These are phyloP conservation scores for Cyphellophora attinorum DNA, from an alignment of 2,329 filamentous ascomycete genomes.

Conservation along the genomic window DNA sequence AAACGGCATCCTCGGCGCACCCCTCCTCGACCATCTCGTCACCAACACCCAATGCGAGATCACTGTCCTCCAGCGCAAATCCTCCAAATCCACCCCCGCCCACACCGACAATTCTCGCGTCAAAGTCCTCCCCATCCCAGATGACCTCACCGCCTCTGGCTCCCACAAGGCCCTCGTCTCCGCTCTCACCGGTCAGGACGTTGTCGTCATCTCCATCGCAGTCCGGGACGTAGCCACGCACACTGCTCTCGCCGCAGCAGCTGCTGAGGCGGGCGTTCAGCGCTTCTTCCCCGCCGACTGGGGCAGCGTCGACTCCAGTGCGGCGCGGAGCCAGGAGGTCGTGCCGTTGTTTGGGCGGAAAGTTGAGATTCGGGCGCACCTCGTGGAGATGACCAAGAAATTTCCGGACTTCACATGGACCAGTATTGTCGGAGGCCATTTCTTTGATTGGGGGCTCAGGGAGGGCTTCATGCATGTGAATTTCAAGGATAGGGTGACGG, in stretches of 20 bases:
- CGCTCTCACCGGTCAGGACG: slow-evolving; percentile 5
- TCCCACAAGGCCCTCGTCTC: slow-evolving; percentile 4
- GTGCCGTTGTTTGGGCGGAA: no score
- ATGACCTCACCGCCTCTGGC: slow-evolving; percentile 4
- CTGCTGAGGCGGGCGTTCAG: slow-evolving; percentile 5
- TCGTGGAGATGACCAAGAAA: no score
- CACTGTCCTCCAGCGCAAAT: slow-evolving; percentile 4
- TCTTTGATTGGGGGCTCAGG: no score
- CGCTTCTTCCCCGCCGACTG: slow-evolving; percentile 10
- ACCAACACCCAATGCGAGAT: slow-evolving; percentile 1
- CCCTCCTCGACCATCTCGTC: slow-evolving; percentile 5
- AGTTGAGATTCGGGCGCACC: no score
- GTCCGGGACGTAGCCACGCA: slow-evolving; percentile 4
- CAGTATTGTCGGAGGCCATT: no score
- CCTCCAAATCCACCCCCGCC: slow-evolving; percentile 5
- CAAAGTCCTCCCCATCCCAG: slow-evolving; percentile 1
- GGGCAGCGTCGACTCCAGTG: slow-evolving; percentile 7
- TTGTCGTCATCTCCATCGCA: slow-evolving; percentile 4
- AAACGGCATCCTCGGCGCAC: slow-evolving; percentile 1
- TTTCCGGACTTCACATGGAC: no score
- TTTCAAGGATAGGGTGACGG: no score
- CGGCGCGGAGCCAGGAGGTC: no score
- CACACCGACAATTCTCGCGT: no score
- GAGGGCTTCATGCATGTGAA: no score
- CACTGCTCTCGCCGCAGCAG: slow-evolving; percentile 5